Evolutionary conservation across 1,139 yeast genomes (phyloP).

Genomic region (Debaryomyces robertsiae): DNA sequence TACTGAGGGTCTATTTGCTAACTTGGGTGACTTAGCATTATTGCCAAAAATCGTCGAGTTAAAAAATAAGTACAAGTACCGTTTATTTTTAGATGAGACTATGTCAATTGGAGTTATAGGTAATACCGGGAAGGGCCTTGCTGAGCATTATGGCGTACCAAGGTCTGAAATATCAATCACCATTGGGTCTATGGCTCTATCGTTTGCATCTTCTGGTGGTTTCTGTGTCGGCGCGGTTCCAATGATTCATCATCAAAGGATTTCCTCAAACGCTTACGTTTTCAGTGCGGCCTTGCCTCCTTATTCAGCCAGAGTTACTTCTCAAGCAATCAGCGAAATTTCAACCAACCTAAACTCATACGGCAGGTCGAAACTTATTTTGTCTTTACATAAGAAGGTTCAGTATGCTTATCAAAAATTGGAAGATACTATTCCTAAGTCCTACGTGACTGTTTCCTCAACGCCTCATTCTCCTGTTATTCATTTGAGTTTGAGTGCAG

Average conservation of each 20-base stretch:
- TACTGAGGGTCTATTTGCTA: constrained; percentile 86
- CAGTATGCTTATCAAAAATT: constrained; percentile 24
- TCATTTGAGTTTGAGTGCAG: constrained; percentile 56
- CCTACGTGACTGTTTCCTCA: constrained; percentile 57
- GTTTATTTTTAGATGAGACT: constrained; percentile 85
- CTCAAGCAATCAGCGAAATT: constrained; percentile 55
- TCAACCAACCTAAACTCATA: constrained; percentile 31
- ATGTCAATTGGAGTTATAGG: constrained; percentile 88
- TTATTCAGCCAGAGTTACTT: constrained; percentile 75
- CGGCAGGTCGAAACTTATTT: constrained; percentile 37
- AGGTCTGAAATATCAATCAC: constrained; percentile 77
- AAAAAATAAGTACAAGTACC: constrained; percentile 78
- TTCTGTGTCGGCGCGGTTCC: constrained; percentile 85
- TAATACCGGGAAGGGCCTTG: constrained; percentile 78
- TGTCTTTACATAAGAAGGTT: constrained; percentile 29
- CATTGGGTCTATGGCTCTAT: constrained; percentile 80
- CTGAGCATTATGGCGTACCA: constrained; percentile 70
- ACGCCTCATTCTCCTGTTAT: constrained; percentile 64
- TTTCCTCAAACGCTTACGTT: constrained; percentile 86
- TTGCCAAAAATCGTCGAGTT: constrained; percentile 70
- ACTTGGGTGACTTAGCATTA: constrained; percentile 79
- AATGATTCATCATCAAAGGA: constrained; percentile 91
- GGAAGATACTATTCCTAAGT: constrained; percentile 18
- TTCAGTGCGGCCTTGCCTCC: constrained; percentile 96
- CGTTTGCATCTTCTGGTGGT: constrained; percentile 92